Base-by-base conservation (phyloP, 1,284 basidiomycete species). In the Tetrapyrgos nigripes region DNA sequence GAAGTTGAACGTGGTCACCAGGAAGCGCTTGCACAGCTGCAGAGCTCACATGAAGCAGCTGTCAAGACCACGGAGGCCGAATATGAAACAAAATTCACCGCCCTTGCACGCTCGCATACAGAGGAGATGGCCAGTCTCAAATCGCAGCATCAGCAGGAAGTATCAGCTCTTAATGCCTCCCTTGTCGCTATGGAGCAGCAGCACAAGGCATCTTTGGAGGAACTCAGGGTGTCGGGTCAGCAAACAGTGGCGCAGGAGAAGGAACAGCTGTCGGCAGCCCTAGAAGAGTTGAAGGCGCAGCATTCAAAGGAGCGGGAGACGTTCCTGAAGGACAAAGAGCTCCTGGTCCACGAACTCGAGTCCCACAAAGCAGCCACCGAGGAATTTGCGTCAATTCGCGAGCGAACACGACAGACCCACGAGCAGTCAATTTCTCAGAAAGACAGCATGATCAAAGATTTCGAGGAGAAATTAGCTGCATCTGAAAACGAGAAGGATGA, bases 311-410 rank as follows among this genome's bases (percentile, higher is more conserved):
- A 85, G 52, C 67, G 73, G 14, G 77, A 78, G 23, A 68, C 72
- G 2, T 73, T 87, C 51, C 76, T 75, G 47, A 79, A 80, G 62
- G 82, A 87, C 52, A 82, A 82, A 37, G 83, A 85, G 21, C 62
- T 82, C 9, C 77, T 92, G 31, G 66, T 79, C 4, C 79, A 88
- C 59, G 86, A 93, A 66, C 73, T 91, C 5, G 83, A 85, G 59
- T 77, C 84, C 2, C 82, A 88, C 71, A 88, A 88, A 68, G 79
- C 77, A 44, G 81, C 85, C 3, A 79, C 83, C 10, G 80, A 84
- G 53, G 85, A 92, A 64, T 80, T 83, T 58, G 72, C 74, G 2
- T 66, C 79, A 17, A 65, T 82, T 27, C 83, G 79, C 28, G 84
- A 88, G 66, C 79, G 85, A 67, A 73, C 76, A 31, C 81, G 77